Evolutionary conservation across 164 flowering plant genomes (phyloP).

Genomic region (Piper betle): DNA sequence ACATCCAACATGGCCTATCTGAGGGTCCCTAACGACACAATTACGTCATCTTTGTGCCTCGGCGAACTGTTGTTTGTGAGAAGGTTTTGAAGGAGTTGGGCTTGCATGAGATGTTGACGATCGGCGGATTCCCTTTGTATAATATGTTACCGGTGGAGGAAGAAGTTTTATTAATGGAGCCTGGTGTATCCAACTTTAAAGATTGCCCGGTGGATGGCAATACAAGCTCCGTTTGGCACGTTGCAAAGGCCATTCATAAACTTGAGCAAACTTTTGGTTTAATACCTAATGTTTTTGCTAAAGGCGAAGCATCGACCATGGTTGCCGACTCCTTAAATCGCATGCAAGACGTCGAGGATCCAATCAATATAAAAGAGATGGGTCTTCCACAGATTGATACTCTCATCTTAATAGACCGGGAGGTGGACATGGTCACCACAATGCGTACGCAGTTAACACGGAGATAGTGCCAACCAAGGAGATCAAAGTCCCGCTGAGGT

Average conservation of each 20-base stretch:
- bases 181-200: slow-evolving; percentile 55
- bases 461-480: slow-evolving; percentile 80
- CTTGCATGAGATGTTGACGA: slow-evolving; percentile 62
- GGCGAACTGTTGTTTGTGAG: slow-evolving; percentile 80
- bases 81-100: slow-evolving; percentile 93
- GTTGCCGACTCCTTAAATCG: slow-evolving; percentile 72
- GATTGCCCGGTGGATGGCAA: slow-evolving; percentile 80
- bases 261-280: slow-evolving; percentile 85
- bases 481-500: slow-evolving; percentile 85
- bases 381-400: slow-evolving; percentile 75
- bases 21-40: slow-evolving; percentile 77
- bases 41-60: slow-evolving; percentile 77
- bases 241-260: slow-evolving; percentile 89
- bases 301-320: slow-evolving; percentile 80
- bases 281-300: slow-evolving; percentile 88
- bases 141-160: slow-evolving; percentile 83
- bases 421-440: slow-evolving; percentile 98
- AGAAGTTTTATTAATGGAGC: slow-evolving; percentile 89
- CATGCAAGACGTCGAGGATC: slow-evolving; percentile 88
- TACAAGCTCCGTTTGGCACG: slow-evolving; percentile 82
- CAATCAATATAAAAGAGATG: slow-evolving; percentile 62
- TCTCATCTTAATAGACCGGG: slow-evolving; percentile 78
- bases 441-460: slow-evolving; percentile 89
- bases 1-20: slow-evolving; percentile 53
- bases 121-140: slow-evolving; percentile 82